phyloP scores from a whole-genome alignment of 495 filamentous ascomycete species.

The Trichoderma asperelloides region DNA sequence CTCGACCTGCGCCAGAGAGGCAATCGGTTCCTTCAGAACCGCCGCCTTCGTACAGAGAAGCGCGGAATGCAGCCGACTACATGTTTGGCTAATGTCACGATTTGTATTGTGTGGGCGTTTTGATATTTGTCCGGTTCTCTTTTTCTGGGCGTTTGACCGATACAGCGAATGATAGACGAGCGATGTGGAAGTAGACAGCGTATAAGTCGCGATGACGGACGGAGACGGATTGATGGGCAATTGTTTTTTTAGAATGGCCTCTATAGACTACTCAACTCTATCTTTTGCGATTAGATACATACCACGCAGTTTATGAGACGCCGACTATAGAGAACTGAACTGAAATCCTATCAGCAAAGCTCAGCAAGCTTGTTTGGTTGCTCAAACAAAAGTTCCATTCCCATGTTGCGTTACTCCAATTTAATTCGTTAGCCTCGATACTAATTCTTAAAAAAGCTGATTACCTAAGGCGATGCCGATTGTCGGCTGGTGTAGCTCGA shows the following conservation, averaged over 20 bases:
- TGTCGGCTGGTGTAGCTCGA: too few species aligned
- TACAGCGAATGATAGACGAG: neutral
- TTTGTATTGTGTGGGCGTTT: neutral
- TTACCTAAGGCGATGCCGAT: too few species aligned
- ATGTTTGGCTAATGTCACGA: conserved; percentile 1
- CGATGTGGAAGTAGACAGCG: neutral
- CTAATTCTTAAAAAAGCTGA: too few species aligned
- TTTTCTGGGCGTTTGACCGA: neutral
- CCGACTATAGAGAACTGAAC: too few species aligned
- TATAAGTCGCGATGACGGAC: neutral
- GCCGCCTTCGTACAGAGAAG: conserved; percentile 18
- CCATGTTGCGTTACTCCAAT: too few species aligned
- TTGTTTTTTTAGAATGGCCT: neutral
- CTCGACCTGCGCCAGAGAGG: conserved; percentile 4
- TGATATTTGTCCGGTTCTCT: neutral
- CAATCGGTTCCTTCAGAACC: conserved; percentile 10
- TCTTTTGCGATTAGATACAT: too few species aligned
- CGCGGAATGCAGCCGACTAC: neutral
- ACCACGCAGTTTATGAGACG: too few species aligned
- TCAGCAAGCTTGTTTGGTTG: too few species aligned
- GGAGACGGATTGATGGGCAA: neutral
- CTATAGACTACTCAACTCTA: neutral
- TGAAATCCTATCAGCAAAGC: too few species aligned
- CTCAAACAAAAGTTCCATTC: too few species aligned
- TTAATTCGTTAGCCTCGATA: too few species aligned